Percentiles rank a stretch among this genome's conserved stretches.
Conservation (phyloP, 2,329 filamentous ascomycete genomes). For the Chaetomiaceae sp. region DNA sequence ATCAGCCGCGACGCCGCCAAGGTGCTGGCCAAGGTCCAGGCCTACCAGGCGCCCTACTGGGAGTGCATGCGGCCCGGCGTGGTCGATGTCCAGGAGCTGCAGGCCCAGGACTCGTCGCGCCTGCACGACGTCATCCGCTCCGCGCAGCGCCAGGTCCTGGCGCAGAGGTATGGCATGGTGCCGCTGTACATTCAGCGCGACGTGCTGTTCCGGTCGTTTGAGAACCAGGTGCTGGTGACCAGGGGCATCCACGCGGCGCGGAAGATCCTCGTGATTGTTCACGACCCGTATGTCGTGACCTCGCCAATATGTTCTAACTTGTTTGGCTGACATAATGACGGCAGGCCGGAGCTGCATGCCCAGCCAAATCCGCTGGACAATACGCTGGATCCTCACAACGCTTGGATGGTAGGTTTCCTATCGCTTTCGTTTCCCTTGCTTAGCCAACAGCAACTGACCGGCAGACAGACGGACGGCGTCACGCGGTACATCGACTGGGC, state of each 20-base stretch:
- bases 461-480: constrained; percentile 66
- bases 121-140: constrained; percentile 75
- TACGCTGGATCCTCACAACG: constrained; percentile 72
- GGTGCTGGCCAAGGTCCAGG: constrained; percentile 53
- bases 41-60: constrained; percentile 69
- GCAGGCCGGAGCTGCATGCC: constrained; percentile 63
- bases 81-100: constrained; percentile 47
- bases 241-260: constrained; percentile 59
- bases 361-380: constrained; percentile 65
- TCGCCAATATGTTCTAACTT: background rate
- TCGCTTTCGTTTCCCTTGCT: background rate
- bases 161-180: constrained; percentile 69
- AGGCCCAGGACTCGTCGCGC: constrained; percentile 50
- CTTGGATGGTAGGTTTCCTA: constrained; percentile 72
- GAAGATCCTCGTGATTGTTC: constrained; percentile 77
- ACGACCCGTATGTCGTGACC: constrained; percentile 65
- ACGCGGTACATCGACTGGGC: constrained; percentile 83
- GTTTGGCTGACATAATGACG: background rate
- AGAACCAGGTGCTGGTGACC: constrained; percentile 81
- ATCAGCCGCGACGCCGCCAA: constrained; percentile 52
- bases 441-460: constrained; percentile 23
- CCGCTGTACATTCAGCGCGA: constrained; percentile 74
- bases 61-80: constrained; percentile 73
- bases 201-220: constrained; percentile 66
- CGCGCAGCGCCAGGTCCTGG: constrained; percentile 67